Conservation (phyloP, 495 filamentous ascomycete species). For the Penicillium flavigenum region DNA sequence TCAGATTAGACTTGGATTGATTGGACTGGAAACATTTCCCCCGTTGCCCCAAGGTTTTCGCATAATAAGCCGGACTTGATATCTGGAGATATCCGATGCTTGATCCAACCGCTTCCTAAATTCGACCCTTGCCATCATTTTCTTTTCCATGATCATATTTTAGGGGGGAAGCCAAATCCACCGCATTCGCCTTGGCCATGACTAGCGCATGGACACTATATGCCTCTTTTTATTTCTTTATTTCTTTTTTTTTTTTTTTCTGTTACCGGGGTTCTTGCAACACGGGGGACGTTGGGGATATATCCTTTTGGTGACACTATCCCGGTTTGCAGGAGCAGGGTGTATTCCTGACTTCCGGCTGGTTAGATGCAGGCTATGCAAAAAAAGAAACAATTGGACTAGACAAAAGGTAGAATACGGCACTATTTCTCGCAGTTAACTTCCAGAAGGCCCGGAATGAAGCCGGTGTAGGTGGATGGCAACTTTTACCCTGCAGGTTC, state of each 20-base stretch:
- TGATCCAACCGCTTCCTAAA: conserved; percentile 13
- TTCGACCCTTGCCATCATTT: neutral
- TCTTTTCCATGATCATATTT: neutral
- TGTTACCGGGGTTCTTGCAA: conserved; percentile 4
- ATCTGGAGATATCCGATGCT: conserved; percentile 23
- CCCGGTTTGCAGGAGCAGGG: conserved; percentile 19
- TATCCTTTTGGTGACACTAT: conserved; percentile 22
- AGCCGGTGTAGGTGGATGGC: conserved; percentile 7
- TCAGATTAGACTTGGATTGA: conserved; percentile 9
- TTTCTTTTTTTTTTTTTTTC: neutral
- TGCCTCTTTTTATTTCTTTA: neutral
- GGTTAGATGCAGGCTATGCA: conserved; percentile 16
- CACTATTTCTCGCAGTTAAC: conserved; percentile 2
- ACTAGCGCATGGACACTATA: neutral
- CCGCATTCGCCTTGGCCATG: neutral
- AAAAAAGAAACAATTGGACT: conserved; percentile 10
- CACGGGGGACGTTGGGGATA: conserved; percentile 16
- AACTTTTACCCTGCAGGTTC: conserved; percentile 17
- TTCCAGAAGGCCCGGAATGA: conserved; percentile 18
- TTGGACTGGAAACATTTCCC: conserved; percentile 30
- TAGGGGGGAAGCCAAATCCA: neutral
- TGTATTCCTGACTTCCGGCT: conserved; percentile 18
- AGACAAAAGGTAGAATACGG: neutral
- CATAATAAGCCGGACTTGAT: conserved; percentile 17
- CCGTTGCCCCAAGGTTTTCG: conserved; percentile 19